Base-by-base conservation (phyloP, 1,139 yeast genomes). In the Debaryomycetaceae sp. region DNA sequence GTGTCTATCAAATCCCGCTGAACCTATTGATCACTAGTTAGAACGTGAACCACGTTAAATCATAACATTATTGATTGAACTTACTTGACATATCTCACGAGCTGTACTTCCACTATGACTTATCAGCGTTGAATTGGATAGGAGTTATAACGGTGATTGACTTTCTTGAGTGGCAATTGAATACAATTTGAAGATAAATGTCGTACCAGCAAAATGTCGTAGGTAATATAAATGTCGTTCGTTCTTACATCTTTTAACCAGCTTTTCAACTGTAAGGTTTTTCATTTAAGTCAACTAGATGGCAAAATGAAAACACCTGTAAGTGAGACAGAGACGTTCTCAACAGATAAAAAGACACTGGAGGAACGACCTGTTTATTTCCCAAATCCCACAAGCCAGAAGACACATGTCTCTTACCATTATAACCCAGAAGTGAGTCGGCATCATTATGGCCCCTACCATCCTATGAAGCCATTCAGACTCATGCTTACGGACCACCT, bases 381-480 rank as follows among this genome's bases (percentile, higher is more conserved):
- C 42, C 72, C 71, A 1, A 65, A 64, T 42, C 42, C 54, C 9
- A 37, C 40, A 11, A 68, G 69, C 45, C 69, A 68, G 29, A 52
- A 54, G 17, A 78, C 80, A 5, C 71, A 80, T 54, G 97, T 90
- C 0, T 87, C 96, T 9, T 90, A 90, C 63, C 97, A 90, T 62
- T 89, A 80, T 65, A 90, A 90, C 61, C 89, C 95, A 34, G 83
- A 84, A 45, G 96, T 86, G 0, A 76, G 89, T 5, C 78, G 82
- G 55, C 89, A 84, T 64, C 97, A 89, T 59, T 90, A 87, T 65
- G 98, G 98, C 11, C 87, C 89, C 0, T 79, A 83, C 49, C 99
- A 93, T 65, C 99, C 99, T 9, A 93, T 93, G 99, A 93, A 93
- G 60, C 99, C 99, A n/a, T 89, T 93, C 63, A 69, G 99, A 49